Base-by-base conservation (phyloP, 768 basidiomycete genomes). In the Kwoniella dendrophila region DNA sequence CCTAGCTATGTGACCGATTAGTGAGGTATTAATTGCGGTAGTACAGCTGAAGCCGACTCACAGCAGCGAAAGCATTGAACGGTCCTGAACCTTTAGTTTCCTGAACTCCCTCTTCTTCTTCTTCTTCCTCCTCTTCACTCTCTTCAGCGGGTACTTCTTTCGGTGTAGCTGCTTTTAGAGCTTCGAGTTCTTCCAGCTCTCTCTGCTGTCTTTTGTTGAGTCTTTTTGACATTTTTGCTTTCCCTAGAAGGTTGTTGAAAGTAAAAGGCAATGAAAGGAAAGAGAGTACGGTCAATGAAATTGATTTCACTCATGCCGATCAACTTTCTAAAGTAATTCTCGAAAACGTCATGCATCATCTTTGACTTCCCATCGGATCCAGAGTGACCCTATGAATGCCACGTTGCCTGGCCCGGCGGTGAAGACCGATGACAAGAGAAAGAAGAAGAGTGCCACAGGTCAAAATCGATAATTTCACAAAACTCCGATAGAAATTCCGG, bases 191-290 rank as follows among this genome's bases (percentile, higher is more conserved):
- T 62, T 92, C 90, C 24, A 86, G 83, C 71, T 92, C 90, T 47
- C 92, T 82, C 72, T 93, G 90, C 77, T 92, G 91, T 49, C 92
- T 84, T 79, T 91, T 94, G 79, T 86, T 93, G n/a, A 80, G 62
- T 34, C 80, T 57, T 45, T 76, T 78, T 18, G 75, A 69, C 77
- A 78, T 78, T 38, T 29, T 14, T n/a, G 18, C 34, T 7, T 12
- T 26, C 20, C 49, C 32, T 3, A 5, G 26, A 30, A 27, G 20
- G 50, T 44, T 16, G 27, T 24, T 55, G 53, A 32, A 8, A 16
- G 16, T 36, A 8, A 8, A 29, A 7, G 32, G 30, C 49, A n/a
- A 51, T 12, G n/a, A n/a, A n/a, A n/a, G n/a, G n/a, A n/a, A n/a
- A n/a, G n/a, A n/a, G n/a, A n/a, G n/a, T n/a, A n/a, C n/a, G n/a